Evolutionary conservation across 768 basidiomycete species (phyloP), one percentile per base, ranked within the genome.

Genomic region (Rhodotorula taiwanensis): DNA sequence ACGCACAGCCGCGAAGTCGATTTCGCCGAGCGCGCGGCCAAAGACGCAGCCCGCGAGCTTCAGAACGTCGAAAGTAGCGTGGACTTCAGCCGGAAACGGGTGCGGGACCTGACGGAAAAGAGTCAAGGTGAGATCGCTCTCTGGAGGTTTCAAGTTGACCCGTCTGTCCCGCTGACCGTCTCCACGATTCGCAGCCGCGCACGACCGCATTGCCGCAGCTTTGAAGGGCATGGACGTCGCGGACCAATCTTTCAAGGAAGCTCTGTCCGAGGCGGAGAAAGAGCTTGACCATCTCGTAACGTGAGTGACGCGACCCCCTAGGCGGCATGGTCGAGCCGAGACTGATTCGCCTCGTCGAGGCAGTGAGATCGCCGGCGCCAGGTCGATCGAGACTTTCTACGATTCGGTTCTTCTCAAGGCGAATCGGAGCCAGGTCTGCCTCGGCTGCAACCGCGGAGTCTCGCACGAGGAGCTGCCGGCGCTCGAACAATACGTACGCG

Each of bases 401-500:
- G 20, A 75, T 75, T 31, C 78, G 81, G 41, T 93, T 34, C 78
- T 89, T 44, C 76, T 78, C 21, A 74, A 76, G 1, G 88, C 86
- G 39, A 82, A 82, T 72, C 77, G 79, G 53, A 82, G 85, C 65
- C 84, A 86, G 71, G 75, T 79, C 0, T 99, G 94, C 71, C 78
- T 82, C 16, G 84, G 84, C 13, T 98, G 94, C 73, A 83, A 84
- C 70, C 82, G 92, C 2, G 79, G 78, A 43, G 76, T 97, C 72
- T 77, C 81, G 27, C 80, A 81, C 31, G 71, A 74, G 3, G 84
- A 85, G 48, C 69, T 82, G 50, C 76, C 76, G 0, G 79, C 80
- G 1, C 88, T 92, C 64, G 86, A 92, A 74, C 81, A 80, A 76
- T 83, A 83, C 71, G 89, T 88, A n/a, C n/a, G n/a, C n/a, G n/a